Evolutionary conservation across 23 red algal genomes (phyloP), one percentile per base, ranked within the genome.

Genomic region (Cyanidiococcus yangmingshanensis): DNA sequence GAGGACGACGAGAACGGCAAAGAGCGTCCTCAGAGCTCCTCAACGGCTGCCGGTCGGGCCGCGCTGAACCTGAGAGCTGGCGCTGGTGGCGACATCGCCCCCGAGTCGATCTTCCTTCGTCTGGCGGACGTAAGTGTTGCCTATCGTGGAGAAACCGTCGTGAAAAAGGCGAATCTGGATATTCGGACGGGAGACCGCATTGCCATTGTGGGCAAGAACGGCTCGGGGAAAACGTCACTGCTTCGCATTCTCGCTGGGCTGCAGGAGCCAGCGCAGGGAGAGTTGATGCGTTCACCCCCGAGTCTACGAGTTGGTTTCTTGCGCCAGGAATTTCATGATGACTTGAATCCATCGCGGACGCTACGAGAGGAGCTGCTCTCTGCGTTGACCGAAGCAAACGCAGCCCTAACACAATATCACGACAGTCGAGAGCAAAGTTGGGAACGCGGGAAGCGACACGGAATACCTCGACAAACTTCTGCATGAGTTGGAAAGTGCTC

Each of bases 251-350:
- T 97, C 39, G 88, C 87, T 31, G 94, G 85, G 25, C 40, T 84
- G 58, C 29, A 90, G 38, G 75, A 85, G 45, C 87, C 94, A 58
- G 83, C 81, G 17, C 71, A 85, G 0, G 94, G 94, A 36, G 84
- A 90, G 79, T 79, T 97, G 31, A 54, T 97, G 35, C 75, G 87
- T 2, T 88, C 87, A 0, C 87, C 87, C 26, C 45, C 58, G 12
- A 39, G 74, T 24, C 77, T 83, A 0, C 86, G 79, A 40, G 83
- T 84, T 1, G 83, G 87, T 29, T 90, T 90, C 45, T 76, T 97
- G 85, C 85, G 87, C 17, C 94, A 97, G 79, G 94, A 97, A 81
- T 97, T 97, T 82, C 59, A 90, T 25, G 94, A 97, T 29, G 94
- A 97, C 59, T 71, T 97, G 12, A 86, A 91, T 76, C 74, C 84